Percentiles rank a stretch among this genome's conserved stretches.
Evolutionary conservation across 2,329 filamentous ascomycete species (phyloP).

Genomic region (Kalmusia sp.): DNA sequence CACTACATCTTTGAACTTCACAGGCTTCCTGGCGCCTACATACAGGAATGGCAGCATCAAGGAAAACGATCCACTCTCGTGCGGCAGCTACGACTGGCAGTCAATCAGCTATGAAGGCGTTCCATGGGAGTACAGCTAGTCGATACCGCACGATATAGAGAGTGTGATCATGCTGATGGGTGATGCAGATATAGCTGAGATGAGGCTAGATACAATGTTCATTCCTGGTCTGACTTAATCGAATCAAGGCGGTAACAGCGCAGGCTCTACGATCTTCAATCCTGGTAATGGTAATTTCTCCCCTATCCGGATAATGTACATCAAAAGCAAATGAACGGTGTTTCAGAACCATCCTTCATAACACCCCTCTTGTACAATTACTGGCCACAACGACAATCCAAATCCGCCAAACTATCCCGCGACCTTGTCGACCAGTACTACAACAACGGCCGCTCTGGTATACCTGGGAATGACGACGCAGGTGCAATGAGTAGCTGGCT

Average conservation of each 20-base stretch:
- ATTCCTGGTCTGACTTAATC: slow-evolving; percentile 39
- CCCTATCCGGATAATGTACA: too few species aligned
- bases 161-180: slow-evolving; percentile 44
- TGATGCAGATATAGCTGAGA: slow-evolving; percentile 43
- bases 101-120: slow-evolving; percentile 70
- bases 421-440: slow-evolving; percentile 45
- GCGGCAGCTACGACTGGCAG: slow-evolving; percentile 24
- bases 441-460: slow-evolving; percentile 32
- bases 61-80: slow-evolving; percentile 63
- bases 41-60: slow-evolving; percentile 70
- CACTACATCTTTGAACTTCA: slow-evolving; percentile 56
- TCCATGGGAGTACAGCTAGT: slow-evolving; percentile 74
- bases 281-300: slow-evolving; percentile 51
- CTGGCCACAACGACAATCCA: slow-evolving; percentile 19
- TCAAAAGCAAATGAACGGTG: too few species aligned
- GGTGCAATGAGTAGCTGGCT: slow-evolving; percentile 55
- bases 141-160: slow-evolving; percentile 49
- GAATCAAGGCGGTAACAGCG: slow-evolving; percentile 15
- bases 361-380: slow-evolving; percentile 30
- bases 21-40: slow-evolving; percentile 72
- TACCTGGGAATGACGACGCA: slow-evolving; percentile 50
- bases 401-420: slow-evolving; percentile 23
- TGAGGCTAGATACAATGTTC: slow-evolving; percentile 49
- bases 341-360: slow-evolving; percentile 35
- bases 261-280: slow-evolving; percentile 44